Base-by-base conservation (phyloP, 2,329 filamentous ascomycete species). In the Pestalotiopsis sp. region DNA sequence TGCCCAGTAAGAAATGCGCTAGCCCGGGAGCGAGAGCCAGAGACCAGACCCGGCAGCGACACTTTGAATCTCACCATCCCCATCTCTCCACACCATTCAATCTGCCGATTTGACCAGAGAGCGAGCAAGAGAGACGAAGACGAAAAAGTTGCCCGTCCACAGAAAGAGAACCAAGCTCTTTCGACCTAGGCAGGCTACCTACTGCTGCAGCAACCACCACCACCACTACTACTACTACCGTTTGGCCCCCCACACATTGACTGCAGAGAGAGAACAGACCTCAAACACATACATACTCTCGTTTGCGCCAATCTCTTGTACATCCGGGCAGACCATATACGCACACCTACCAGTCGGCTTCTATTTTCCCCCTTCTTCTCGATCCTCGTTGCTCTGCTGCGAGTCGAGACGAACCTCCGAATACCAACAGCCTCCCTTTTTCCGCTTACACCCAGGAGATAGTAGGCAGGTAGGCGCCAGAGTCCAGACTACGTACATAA, bases 1-100 rank as follows among this genome's bases (percentile, higher is more conserved):
- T 66, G 64, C 64, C 64, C 24, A 66, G 64, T 48, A 58, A 66
- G 64, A 66, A 65, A 35, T 38, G 63, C 63, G 40, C 63, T 65
- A 56, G 39, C 17, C 35, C 35, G 39, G 40, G 13, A 35, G 30
- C 58, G 26, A 35, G 58, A 61, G 58, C 26, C 58, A 61, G 58
- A 26, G 20, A 57, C 22, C 56, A 58, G 13, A 58, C 56, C 26
- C 26, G 58, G 58, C 30, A 26, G 24, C 26, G 22, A 26, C 56
- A 58, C 56, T 58, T 35, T 35, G 26, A 35, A 58, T 58, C 56
- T 35, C 56, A 58, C 26, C 56, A 26, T 35, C 56, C 56, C 58
- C 30, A n/a, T n/a, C 58, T 38, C 58, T 61, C 58, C 58, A 61
- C 58, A 26, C 30, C 26, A 61, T 61, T 61, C 58, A 61, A 52